Conservation (phyloP, 1,139 yeast species). For the Yamadazyma aaseri region DNA sequence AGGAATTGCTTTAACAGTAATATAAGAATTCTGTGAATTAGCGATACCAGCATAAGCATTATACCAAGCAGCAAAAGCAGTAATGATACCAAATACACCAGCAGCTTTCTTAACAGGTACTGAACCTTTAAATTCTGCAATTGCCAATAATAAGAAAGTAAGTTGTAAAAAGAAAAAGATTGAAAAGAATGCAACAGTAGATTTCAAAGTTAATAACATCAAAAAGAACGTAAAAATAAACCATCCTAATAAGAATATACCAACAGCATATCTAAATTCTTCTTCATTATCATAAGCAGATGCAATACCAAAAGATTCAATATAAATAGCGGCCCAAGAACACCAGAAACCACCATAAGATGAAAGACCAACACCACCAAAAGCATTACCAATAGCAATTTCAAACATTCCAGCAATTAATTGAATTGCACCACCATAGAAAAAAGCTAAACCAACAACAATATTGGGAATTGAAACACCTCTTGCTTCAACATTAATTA, state of each 20-base stretch:
- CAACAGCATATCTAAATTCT: slow-evolving; percentile 53
- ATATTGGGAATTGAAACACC: slow-evolving; percentile 34
- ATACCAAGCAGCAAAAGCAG: slow-evolving; percentile 83
- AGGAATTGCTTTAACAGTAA: slow-evolving; percentile 53
- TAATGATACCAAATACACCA: slow-evolving; percentile 77
- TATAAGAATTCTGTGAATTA: slow-evolving; percentile 64
- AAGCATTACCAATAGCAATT: slow-evolving; percentile 75
- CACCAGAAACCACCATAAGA: slow-evolving; percentile 93
- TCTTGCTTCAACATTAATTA: slow-evolving; percentile 43
- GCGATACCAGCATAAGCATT: slow-evolving; percentile 92
- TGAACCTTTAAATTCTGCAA: slow-evolving; percentile 47
- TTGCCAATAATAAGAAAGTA: slow-evolving; percentile 66
- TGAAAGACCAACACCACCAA: slow-evolving; percentile 83
- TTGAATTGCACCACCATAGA: slow-evolving; percentile 85
- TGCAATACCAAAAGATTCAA: slow-evolving; percentile 71
- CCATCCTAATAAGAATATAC: slow-evolving; percentile 78
- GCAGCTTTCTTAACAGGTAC: slow-evolving; percentile 56
- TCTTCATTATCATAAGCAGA: slow-evolving; percentile 48
- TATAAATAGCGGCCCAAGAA: slow-evolving; percentile 71
- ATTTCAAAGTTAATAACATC: slow-evolving; percentile 66
- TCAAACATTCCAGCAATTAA: slow-evolving; percentile 75
- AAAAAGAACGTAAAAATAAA: slow-evolving; percentile 72
- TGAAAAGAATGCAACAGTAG: slow-evolving; percentile 73
- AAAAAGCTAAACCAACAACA: slow-evolving; percentile 67
- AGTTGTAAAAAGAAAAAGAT: slow-evolving; percentile 63